Conservation (phyloP, 1,284 basidiomycete genomes). For the Tetrapyrgos nigripes region DNA sequence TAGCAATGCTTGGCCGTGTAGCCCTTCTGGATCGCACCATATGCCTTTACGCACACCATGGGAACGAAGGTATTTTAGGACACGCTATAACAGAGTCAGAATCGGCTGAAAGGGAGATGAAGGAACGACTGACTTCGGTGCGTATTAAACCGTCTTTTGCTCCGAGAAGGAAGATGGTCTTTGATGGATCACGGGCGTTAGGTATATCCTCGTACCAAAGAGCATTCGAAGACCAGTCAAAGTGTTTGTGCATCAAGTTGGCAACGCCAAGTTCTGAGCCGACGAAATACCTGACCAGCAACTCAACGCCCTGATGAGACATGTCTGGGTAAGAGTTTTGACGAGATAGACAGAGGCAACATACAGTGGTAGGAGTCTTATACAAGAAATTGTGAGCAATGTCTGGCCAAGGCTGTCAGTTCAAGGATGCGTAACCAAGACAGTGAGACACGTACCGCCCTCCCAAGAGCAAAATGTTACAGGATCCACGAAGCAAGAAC, state of each 20-base stretch:
- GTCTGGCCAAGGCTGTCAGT: conserved; percentile 49
- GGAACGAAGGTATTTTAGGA: conserved; percentile 74
- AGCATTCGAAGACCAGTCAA: conserved; percentile 89
- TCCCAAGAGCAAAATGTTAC: conserved; percentile 92
- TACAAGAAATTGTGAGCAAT: conserved; percentile 92
- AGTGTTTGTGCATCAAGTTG: conserved; percentile 83
- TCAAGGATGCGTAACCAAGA: background rate
- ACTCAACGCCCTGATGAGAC: conserved; percentile 66
- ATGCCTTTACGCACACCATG: conserved; percentile 79
- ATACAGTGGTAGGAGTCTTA: conserved; percentile 63
- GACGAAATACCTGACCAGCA: conserved; percentile 87
- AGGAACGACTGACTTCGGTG: conserved; percentile 55
- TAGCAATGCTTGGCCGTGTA: conserved; percentile 77
- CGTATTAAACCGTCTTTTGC: conserved; percentile 84
- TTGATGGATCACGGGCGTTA: conserved; percentile 64
- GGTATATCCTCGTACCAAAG: conserved; percentile 92
- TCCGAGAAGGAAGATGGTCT: conserved; percentile 77
- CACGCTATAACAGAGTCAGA: conserved; percentile 52
- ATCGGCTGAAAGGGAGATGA: conserved; percentile 1
- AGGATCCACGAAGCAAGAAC: conserved; percentile 90
- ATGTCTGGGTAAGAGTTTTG: conserved; percentile 2
- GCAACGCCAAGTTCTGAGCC: conserved; percentile 86
- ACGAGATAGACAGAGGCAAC: conserved; percentile 25
- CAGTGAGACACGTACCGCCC: conserved; percentile 59
- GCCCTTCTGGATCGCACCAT: conserved; percentile 70